These are phyloP conservation scores for Trichophyton equinum DNA, from an alignment of 2,329 filamentous ascomycete genomes.

Conservation along the genomic window DNA sequence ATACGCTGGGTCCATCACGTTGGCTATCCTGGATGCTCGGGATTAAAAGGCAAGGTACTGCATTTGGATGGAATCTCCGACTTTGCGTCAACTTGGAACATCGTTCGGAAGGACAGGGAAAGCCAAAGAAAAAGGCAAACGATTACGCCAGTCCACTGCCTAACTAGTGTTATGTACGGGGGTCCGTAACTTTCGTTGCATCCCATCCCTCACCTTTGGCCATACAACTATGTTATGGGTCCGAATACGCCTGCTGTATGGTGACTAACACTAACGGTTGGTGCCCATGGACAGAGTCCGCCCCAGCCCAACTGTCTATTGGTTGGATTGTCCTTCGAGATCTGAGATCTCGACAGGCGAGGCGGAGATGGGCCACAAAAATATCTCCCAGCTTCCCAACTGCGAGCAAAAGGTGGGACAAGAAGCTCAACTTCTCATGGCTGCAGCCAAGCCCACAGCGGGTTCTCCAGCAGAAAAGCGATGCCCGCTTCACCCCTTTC, in stretches of 20 bases:
- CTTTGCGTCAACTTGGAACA: conserved; percentile 2
- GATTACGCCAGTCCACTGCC: not conserved
- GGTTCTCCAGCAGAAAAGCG: not conserved
- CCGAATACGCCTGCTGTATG: not conserved
- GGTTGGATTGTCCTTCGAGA: not conserved
- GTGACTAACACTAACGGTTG: conserved; percentile 1
- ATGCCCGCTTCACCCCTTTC: not conserved
- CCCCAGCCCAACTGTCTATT: not conserved
- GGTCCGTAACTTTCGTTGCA: not conserved
- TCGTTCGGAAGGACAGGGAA: conserved; percentile 2
- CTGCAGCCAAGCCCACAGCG: not conserved
- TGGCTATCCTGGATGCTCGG: not conserved
- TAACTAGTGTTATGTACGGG: not conserved
- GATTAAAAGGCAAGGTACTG: not conserved
- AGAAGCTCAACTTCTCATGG: not conserved
- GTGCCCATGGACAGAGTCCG: not conserved
- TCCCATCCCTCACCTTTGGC: not conserved
- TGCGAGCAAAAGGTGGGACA: not conserved
- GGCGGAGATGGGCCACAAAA: not conserved
- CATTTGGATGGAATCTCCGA: conserved; percentile 2
- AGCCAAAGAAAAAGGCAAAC: not conserved
- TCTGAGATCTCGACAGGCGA: not conserved
- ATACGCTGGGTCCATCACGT: not conserved
- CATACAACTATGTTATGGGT: not conserved
- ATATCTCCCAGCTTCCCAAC: not conserved